A percentile compares a stretch with the other conserved stretches of the same genome.
These are phyloP conservation scores for Mycena kentingensis DNA, from an alignment of 768 basidiomycete genomes.

Conservation along the genomic window DNA sequence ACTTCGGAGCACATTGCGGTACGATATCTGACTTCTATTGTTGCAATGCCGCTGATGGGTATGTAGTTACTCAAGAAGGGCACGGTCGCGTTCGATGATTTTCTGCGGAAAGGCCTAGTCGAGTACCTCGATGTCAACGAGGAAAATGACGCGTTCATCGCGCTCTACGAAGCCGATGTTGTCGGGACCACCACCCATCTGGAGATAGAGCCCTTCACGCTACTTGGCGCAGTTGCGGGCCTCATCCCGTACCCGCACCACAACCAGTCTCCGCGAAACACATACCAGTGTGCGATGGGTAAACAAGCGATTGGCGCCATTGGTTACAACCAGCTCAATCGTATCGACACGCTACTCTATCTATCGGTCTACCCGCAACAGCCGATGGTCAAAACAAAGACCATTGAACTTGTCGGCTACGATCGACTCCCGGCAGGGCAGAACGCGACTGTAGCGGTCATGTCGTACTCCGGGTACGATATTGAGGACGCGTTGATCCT, in stretches of 20 bases:
- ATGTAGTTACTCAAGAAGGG: constrained; percentile 77
- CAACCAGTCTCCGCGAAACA: constrained; percentile 98
- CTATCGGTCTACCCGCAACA: constrained; percentile 97
- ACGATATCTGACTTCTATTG: constrained; percentile 27
- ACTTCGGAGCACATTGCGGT: constrained; percentile 80
- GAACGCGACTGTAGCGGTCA: constrained; percentile 97
- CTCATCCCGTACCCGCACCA: constrained; percentile 99
- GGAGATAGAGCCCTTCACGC: constrained; percentile 97
- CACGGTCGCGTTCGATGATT: constrained; percentile 86
- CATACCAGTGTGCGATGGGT: constrained; percentile 99
- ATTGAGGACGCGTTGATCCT: constrained; percentile 98
- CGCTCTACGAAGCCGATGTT: constrained; percentile 90
- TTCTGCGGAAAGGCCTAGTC: constrained; percentile 87
- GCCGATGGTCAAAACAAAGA: constrained; percentile 99
- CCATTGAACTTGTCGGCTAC: constrained; percentile 95
- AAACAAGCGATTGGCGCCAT: constrained; percentile 99
- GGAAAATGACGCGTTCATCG: constrained; percentile 97
- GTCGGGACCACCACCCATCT: constrained; percentile 85
- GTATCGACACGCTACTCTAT: constrained; percentile 98
- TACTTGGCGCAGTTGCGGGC: constrained; percentile 96
- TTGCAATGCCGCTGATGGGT: constrained; percentile 8
- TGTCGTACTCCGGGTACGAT: constrained; percentile 99
- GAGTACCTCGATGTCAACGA: constrained; percentile 99
- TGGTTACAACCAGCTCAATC: constrained; percentile 94
- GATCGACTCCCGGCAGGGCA: constrained; percentile 97